Evolutionary conservation across 805 yeast species (phyloP).

Genomic region (Lipomyces kockii): DNA sequence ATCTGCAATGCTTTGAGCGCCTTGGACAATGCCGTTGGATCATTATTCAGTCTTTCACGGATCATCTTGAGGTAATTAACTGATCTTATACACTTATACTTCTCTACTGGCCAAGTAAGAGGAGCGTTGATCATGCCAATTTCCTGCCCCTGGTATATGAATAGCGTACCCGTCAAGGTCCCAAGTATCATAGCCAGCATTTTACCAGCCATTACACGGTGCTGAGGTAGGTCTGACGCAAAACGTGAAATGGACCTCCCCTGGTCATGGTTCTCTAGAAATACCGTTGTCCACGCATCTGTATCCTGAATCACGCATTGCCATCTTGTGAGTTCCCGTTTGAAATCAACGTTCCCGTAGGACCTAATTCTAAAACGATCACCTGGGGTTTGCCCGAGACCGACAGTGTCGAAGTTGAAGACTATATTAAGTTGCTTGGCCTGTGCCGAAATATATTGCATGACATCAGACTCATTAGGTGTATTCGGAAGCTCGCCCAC

Average conservation of each 20-base stretch:
- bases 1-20: conserved; percentile 37
- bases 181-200: conserved; percentile 54
- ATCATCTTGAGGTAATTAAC: conserved; percentile 44
- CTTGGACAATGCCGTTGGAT: not conserved
- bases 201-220: conserved; percentile 52
- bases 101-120: conserved; percentile 52
- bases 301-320: conserved; percentile 47
- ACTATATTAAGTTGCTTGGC: conserved; percentile 48
- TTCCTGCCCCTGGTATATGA: conserved; percentile 65
- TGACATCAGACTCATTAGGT: conserved; percentile 41
- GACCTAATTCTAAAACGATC: no score
- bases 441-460: conserved; percentile 26
- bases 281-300: conserved; percentile 58
- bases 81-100: conserved; percentile 58
- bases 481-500: conserved; percentile 61
- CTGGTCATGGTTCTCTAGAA: conserved; percentile 63
- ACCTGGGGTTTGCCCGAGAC: conserved; percentile 11
- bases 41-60: conserved; percentile 8
- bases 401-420: conserved; percentile 46
- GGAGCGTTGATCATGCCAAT: conserved; percentile 60
- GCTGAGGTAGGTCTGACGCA: conserved; percentile 50
- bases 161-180: conserved; percentile 59
- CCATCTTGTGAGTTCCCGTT: conserved; percentile 11
- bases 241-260: conserved; percentile 59
- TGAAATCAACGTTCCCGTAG: conserved; percentile 14